Base-by-base conservation (phyloP, 257 asterid genomes). In the Ligustrum vulgare region DNA sequence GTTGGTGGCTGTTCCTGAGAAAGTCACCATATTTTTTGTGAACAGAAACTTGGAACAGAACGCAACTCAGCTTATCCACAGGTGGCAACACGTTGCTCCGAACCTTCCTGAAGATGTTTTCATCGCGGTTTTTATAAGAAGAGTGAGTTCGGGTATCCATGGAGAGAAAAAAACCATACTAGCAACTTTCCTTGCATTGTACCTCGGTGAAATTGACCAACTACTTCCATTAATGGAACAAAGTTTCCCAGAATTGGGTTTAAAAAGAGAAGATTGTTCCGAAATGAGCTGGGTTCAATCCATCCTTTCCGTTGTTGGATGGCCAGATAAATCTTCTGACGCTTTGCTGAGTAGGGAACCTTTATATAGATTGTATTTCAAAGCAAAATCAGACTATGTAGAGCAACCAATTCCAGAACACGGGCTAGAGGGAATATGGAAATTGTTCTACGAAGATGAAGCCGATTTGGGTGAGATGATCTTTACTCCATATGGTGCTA, bases 301-400 rank as follows among this genome's bases (percentile, higher is more conserved):
- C 2, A 56, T 36, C 0, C 75, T 82, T 22, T 74, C 22, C 54
- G 45, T 51, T 18, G 76, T 16, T 1, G 71, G 79, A n/a, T 73
- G 31, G 31, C 31, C 31, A 28, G 31, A 28, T 28, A 28, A 28
- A 28, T 28, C 31, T 28, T 28, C 31, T 8, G 80, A 71, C 0
- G 45, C 67, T 71, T 39, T 85, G 76, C 74, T 83, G 0, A 79
- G 78, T 70, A 49, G 86, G 36, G 67, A 81, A 4, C 80, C 66
- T 0, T 58, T 69, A 4, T 2, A 0, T 2, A 65, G 63, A 0
- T 6, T 37, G 23, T 36, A 79, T 74, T 74, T 73, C 56, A 86
- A 86, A 71, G 78, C 66, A 1, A 86, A 86, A 36, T 77, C 84
- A 0, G 84, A 86, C 68, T 86, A 78, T 8, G 86, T 81, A 67